A percentile compares a stretch with the other conserved stretches of the same genome.
Evolutionary conservation across 2,329 filamentous ascomycete species (phyloP).

Genomic region (Monosporascus sp.): DNA sequence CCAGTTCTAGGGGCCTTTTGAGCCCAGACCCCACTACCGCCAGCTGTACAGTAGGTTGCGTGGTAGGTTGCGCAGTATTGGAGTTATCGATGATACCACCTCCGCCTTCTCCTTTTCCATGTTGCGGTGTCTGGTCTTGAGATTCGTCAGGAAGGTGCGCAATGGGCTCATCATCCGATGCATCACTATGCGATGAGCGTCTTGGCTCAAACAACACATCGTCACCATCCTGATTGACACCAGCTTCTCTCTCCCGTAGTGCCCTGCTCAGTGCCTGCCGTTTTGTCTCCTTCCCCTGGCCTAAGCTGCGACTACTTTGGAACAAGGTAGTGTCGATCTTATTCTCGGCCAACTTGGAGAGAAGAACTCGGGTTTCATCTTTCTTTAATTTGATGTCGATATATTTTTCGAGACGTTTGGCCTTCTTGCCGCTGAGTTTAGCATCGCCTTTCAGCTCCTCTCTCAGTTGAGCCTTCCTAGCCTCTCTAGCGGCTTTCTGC

Average conservation of each 20-base stretch:
- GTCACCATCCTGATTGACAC: constrained; percentile 50
- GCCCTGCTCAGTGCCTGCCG: constrained; percentile 61
- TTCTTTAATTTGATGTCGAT: constrained; percentile 89
- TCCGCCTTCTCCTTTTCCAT: not conserved
- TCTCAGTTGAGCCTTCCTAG: constrained; percentile 50
- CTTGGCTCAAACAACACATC: constrained; percentile 48
- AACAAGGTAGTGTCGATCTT: constrained; percentile 80
- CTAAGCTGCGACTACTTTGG: constrained; percentile 70
- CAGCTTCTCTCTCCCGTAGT: constrained; percentile 58
- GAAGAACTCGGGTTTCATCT: constrained; percentile 79
- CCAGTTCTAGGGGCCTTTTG: constrained; percentile 78
- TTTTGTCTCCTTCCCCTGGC: constrained; percentile 66
- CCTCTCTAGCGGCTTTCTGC: constrained; percentile 39
- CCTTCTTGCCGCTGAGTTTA: constrained; percentile 60
- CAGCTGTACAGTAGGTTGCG: constrained; percentile 1
- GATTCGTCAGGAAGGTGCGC: constrained; percentile 19
- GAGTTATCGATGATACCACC: not conserved
- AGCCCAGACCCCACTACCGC: constrained; percentile 64
- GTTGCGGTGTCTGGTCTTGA: constrained; percentile 7
- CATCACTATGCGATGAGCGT: constrained; percentile 26
- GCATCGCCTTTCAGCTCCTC: constrained; percentile 46
- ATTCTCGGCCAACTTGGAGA: constrained; percentile 73
- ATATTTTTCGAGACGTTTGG: constrained; percentile 62
- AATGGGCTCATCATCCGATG: constrained; percentile 27
- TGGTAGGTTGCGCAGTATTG: not conserved